Evolutionary conservation across 495 filamentous ascomycete genomes (phyloP), one percentile per base, ranked within the genome.

Genomic region (Terfezia claveryi): DNA sequence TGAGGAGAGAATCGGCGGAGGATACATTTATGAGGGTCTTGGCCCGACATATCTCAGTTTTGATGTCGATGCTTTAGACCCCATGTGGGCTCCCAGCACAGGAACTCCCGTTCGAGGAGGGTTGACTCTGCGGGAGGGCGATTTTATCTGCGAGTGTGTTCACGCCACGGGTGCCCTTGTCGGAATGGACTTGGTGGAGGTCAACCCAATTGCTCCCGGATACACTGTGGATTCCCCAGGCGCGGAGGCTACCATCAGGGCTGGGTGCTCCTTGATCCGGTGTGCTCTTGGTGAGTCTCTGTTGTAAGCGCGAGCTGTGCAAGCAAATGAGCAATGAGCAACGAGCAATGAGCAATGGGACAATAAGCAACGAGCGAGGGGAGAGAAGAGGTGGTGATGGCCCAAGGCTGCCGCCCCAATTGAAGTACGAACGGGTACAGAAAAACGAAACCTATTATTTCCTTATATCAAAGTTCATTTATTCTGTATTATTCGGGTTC

Each of bases 101-200:
- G 91, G 91, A 16, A 99, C 91, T 10, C 87, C 91, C 0, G 91
- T 99, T 27, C 75, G 92, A 62, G 91, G 91, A n/a, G 91, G 91
- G 0, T 67, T 99, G 68, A 99, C 92, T 14, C 74, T 99, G 61
- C 76, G 91, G 46, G 91, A 99, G 71, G 91, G 92, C 49, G 92
- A 96, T 66, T 99, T 82, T 71, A 99, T 99, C 69, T 92, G 87
- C 61, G 91, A 99, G 70, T 85, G 81, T 61, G 86, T 99, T 36
- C 87, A 94, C 65, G 79, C 88, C 73, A 94, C 88, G 2, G 92
- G 92, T 23, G 87, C 80, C 64, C 67, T 96, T 56, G 74, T 96
- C 8, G 87, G 89, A 11, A 79, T 99, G 71, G 91, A 99, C 67
- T 71, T 99, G 65, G 92, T 82, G 57, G 91, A 99, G 70, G 92